Evolutionary conservation across 2,329 filamentous ascomycete species (phyloP).

Genomic region (Aspergillus cejpii): DNA sequence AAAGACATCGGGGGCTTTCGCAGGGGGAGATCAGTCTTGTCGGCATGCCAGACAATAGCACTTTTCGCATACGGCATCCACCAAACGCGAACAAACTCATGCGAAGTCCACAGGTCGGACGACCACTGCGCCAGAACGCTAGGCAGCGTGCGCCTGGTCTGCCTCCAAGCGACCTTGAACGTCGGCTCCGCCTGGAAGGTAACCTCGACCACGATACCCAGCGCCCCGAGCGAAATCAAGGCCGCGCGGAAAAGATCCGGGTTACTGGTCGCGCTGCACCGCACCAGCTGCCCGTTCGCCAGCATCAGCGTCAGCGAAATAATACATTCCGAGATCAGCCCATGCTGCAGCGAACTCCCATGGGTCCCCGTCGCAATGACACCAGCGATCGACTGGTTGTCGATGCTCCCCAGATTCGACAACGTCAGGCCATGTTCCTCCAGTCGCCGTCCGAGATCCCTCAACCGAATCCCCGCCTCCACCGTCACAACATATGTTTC

Average conservation of each 20-base stretch:
- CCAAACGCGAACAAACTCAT: slow-evolving; percentile 91
- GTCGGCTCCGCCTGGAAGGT: slow-evolving; percentile 73
- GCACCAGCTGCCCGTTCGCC: slow-evolving; percentile 66
- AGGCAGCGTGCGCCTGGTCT: slow-evolving; percentile 65
- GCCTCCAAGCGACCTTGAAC: slow-evolving; percentile 81
- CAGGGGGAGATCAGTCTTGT: slow-evolving; percentile 61
- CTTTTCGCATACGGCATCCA: slow-evolving; percentile 91
- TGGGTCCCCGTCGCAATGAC: slow-evolving; percentile 92
- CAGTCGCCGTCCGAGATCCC: slow-evolving; percentile 64
- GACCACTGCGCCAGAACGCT: slow-evolving; percentile 67
- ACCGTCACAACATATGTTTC: slow-evolving; percentile 63
- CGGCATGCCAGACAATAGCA: slow-evolving; percentile 84
- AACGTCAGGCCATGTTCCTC: slow-evolving; percentile 72
- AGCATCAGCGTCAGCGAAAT: slow-evolving; percentile 70
- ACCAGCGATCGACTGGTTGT: slow-evolving; percentile 85
- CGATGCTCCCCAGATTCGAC: slow-evolving; percentile 90
- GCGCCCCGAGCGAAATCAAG: slow-evolving; percentile 75
- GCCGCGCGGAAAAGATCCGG: slow-evolving; percentile 80
- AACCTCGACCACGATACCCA: slow-evolving; percentile 86
- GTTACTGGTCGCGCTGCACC: slow-evolving; percentile 62
- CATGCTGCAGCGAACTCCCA: slow-evolving; percentile 76
- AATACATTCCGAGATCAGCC: slow-evolving; percentile 74
- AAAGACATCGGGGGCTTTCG: slow-evolving; percentile 60
- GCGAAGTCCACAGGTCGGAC: slow-evolving; percentile 67
- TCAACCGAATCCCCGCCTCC: slow-evolving; percentile 81